Base-by-base conservation (phyloP, 768 basidiomycete genomes). In the Kwoniella sp. region DNA sequence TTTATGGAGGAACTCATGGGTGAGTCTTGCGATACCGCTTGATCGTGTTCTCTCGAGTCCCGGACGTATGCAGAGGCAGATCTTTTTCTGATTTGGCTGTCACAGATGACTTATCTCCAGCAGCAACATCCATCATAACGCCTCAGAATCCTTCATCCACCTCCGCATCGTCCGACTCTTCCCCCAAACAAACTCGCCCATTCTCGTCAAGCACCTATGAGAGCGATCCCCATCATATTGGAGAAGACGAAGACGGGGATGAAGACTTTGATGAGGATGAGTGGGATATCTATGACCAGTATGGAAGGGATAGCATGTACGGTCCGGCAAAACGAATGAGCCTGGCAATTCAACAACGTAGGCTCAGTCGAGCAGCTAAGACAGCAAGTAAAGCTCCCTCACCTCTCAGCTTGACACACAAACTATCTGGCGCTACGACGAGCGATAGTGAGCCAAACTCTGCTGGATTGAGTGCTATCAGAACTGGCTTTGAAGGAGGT, bases 221-320 rank as follows among this genome's bases (percentile, higher is more conserved):
- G 10, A 19, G 22, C 25, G 48, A 49, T n/a, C n/a, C n/a, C 48
- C 40, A 44, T 3, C 40, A 19, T 3, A n/a, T 29, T 29, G 54
- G 22, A 19, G 54, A 55, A 15, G 46, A 25, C 24, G 48, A 37
- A 5, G 27, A 33, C 12, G 52, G n/a, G n/a, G n/a, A 49, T 1
- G 56, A 62, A 46, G 56, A 60, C 12, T 12, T 17, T 6, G 54
- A 56, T 19, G 65, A 67, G 29, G 58, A 37, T 21, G 72, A 73
- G 21, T 77, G 76, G 76, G 76, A 77, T 50, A 77, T 77, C 19
- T 77, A 77, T 62, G 74, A 61, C 52, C 67, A 72, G 25, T 76
- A 77, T 58, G 74, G 72, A 12, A 44, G 74, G 36, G 73, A 77
- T 22, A 71, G 69, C 53, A 71, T 77, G 76, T 77, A 75, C 50